A percentile compares a stretch with the other conserved stretches of the same genome.
phyloP scores from a whole-genome alignment of 768 basidiomycete genomes.

The Nidularia pulvinata region DNA sequence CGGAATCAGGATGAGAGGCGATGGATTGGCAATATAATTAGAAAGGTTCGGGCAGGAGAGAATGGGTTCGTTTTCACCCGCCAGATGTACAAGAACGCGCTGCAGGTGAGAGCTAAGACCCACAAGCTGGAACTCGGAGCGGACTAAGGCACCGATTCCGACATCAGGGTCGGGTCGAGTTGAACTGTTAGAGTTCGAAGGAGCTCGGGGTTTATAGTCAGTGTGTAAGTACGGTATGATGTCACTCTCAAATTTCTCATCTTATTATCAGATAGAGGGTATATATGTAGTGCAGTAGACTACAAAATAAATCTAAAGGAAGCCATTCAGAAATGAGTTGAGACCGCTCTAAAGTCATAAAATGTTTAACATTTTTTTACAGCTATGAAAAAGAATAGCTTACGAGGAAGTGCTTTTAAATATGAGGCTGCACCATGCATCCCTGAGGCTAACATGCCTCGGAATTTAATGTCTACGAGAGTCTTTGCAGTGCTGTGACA shows the following conservation, averaged over 20 bases:
- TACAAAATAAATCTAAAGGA: too few species aligned
- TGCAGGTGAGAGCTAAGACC: slow-evolving; percentile 36
- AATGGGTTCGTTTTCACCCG: slow-evolving; percentile 50
- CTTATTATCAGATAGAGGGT: too few species aligned
- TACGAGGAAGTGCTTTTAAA: neutral
- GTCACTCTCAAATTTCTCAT: too few species aligned
- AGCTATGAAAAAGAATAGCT: too few species aligned
- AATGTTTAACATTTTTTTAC: too few species aligned
- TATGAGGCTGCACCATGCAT: neutral
- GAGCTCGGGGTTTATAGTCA: too few species aligned
- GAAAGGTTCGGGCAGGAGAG: slow-evolving; percentile 41
- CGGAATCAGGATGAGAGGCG: slow-evolving; percentile 57
- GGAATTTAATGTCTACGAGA: slow-evolving; percentile 17
- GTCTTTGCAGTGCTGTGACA: slow-evolving; percentile 43
- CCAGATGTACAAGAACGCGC: slow-evolving; percentile 49
- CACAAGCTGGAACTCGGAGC: slow-evolving; percentile 25
- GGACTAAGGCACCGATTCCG: neutral
- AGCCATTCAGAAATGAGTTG: too few species aligned
- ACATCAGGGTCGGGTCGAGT: neutral
- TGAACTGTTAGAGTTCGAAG: too few species aligned
- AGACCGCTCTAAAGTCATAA: too few species aligned
- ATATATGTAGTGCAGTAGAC: too few species aligned
- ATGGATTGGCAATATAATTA: slow-evolving; percentile 52
- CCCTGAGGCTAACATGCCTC: neutral
- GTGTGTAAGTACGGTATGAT: too few species aligned